Base-by-base conservation (phyloP, 331 rosid genomes). In the Dryas integrifolia region DNA sequence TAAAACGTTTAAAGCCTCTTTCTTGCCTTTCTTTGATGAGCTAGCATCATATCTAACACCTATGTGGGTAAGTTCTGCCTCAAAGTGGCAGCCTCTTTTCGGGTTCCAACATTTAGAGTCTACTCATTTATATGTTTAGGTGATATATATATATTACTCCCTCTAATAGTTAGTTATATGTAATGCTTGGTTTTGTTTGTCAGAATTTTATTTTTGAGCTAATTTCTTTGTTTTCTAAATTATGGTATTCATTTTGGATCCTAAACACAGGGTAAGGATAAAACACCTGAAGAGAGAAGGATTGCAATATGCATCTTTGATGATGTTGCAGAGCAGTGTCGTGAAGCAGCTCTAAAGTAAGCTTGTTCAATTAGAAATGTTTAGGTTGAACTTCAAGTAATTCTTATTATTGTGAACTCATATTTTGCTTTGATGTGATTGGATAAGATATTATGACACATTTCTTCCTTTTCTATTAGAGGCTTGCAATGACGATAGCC, bases 301-400 rank as follows among this genome's bases (percentile, higher is more conserved):
- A 91, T 91, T 40, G 98, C 98, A 59, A 91, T 93, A 77, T 93
- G 98, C 89, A 93, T 93, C 78, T 93, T 93, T 79, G 98, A 93
- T 80, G 98, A 93, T 76, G 88, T 93, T 80, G 98, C 92, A 8
- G 98, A 93, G 83, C 98, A 93, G 82, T 93, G 98, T 55, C 97
- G 88, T 70, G 98, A 93, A 85, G 91, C 96, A 45, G 98, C 97
- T 26, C 64, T 93, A 18, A 93, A 91, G 98, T 93, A 82, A 75
- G 78, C 75, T 21, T 64, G 38, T 56, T 79, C 57, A 10, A 40
- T 18, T 46, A 9, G 50, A 41, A 39, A 10, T 39, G 66, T 56
- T 62, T 59, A 40, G 47, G 65, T 44, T 0, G 71, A 45, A 12
- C 62, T 44, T 0, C 67, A 45, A 9, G 58, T 43, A 7, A 24